These are phyloP conservation scores for Saitozyma sp. DNA, from an alignment of 768 basidiomycete genomes.

Conservation along the genomic window DNA sequence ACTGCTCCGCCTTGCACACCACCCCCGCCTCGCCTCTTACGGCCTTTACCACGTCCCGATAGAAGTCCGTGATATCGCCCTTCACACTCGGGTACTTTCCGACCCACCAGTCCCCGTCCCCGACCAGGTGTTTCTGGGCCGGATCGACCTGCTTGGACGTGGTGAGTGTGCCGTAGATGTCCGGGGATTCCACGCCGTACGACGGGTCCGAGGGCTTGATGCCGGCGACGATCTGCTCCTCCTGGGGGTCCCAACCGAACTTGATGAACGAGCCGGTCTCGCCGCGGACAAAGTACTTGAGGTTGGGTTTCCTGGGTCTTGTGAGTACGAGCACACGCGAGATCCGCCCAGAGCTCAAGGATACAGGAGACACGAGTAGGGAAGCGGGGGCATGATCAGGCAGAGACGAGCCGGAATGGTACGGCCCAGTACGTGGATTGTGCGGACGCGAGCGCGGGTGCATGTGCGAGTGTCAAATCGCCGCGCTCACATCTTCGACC, in stretches of 20 bases:
- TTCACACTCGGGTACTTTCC: constrained; percentile 12
- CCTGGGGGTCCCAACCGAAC: constrained; percentile 14
- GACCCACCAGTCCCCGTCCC: constrained; percentile 2
- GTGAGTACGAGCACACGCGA: not conserved
- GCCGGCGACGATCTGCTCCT: constrained; percentile 5
- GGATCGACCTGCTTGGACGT: constrained; percentile 9
- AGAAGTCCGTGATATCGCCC: constrained; percentile 14
- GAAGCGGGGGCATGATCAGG: no score
- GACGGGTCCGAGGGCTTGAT: not conserved
- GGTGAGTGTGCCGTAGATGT: constrained; percentile 3
- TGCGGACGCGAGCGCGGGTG: no score
- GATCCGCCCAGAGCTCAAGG: not conserved
- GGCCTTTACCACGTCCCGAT: constrained; percentile 14
- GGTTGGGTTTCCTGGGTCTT: not conserved
- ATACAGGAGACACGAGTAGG: no score
- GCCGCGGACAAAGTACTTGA: constrained; percentile 14
- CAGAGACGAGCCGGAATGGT: no score
- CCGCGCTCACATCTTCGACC: not conserved
- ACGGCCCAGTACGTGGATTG: no score
- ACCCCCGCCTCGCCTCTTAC: constrained; percentile 10
- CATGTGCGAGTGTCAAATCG: no score
- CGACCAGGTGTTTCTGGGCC: constrained; percentile 8
- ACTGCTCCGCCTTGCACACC: constrained; percentile 11
- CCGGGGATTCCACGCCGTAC: constrained; percentile 2
- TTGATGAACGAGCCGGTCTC: constrained; percentile 10